Conservation (phyloP, 2,329 filamentous ascomycete genomes). For the Ilyonectria mors-panacis region DNA sequence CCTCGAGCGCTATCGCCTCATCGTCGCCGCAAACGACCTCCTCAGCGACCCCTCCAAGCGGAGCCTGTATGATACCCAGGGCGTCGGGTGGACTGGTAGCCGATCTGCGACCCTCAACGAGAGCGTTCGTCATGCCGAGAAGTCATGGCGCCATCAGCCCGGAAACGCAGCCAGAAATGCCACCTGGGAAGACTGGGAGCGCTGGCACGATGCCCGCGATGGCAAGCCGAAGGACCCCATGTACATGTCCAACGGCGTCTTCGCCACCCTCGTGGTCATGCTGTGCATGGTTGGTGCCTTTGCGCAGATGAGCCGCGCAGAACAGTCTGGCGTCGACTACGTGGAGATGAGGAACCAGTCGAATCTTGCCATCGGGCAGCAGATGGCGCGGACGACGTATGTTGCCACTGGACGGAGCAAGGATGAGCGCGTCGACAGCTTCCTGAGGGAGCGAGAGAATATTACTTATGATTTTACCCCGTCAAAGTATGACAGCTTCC, state of each 20-base stretch:
- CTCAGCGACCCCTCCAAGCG: conserved; percentile 86
- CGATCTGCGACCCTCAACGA: conserved; percentile 65
- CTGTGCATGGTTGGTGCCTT: conserved; percentile 79
- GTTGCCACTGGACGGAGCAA: conserved; percentile 67
- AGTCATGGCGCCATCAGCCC: conserved; percentile 64
- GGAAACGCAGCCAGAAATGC: conserved; percentile 77
- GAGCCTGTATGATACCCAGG: conserved; percentile 85
- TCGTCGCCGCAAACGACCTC: conserved; percentile 90
- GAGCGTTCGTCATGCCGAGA: conserved; percentile 56
- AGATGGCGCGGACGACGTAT: conserved; percentile 68
- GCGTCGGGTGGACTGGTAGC: conserved; percentile 83
- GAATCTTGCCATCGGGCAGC: conserved; percentile 74
- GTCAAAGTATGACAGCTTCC: conserved; percentile 47
- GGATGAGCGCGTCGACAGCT: conserved; percentile 81
- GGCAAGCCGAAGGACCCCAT: conserved; percentile 64
- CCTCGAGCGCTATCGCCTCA: conserved; percentile 90
- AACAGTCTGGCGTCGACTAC: conserved; percentile 71
- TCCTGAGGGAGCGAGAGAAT: conserved; percentile 80
- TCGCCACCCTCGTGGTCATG: conserved; percentile 77
- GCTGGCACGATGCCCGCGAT: conserved; percentile 74
- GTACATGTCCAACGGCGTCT: conserved; percentile 85
- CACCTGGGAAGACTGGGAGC: conserved; percentile 98
- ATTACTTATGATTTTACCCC: conserved; percentile 52
- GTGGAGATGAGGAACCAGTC: conserved; percentile 78
- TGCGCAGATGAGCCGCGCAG: conserved; percentile 80